Conservation (phyloP, 164 flowering plant species). For the Santalum album region DNA sequence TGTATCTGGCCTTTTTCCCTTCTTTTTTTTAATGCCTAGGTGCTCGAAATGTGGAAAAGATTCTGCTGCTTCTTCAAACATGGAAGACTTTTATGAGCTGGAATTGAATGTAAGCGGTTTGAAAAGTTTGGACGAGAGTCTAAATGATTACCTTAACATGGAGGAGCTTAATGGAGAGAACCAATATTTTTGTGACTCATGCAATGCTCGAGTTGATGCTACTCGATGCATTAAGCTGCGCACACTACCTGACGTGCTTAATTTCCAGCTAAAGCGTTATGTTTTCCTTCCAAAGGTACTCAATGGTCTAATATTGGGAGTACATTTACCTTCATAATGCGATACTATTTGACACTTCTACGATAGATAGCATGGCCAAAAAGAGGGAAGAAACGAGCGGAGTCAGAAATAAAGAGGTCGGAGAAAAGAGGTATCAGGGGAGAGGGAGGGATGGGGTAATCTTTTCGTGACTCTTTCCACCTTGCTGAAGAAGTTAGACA, state of each 20-base stretch:
- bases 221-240: constrained; percentile 83
- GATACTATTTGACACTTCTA: too few relatives aligned
- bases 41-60: constrained; percentile 86
- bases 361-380: too few relatives aligned
- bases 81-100: constrained; percentile 88
- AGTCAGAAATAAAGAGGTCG: too few relatives aligned
- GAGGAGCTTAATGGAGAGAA: constrained; percentile 90
- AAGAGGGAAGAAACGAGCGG: too few relatives aligned
- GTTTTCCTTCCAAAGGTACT: constrained; percentile 86
- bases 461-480: too few relatives aligned
- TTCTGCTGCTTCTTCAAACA: constrained; percentile 88
- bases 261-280: constrained; percentile 95
- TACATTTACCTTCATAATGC: too few relatives aligned
- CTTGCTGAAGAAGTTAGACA: too few relatives aligned
- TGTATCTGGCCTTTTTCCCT: not conserved
- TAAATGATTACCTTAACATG: constrained; percentile 73
- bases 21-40: constrained; percentile 23
- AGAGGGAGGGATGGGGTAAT: too few relatives aligned
- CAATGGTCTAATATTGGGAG: not conserved
- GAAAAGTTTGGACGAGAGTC: constrained; percentile 73
- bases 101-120: constrained; percentile 87
- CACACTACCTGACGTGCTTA: constrained; percentile 72
- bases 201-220: constrained; percentile 76
- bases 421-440: too few relatives aligned
- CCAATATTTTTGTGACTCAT: constrained; percentile 86